phyloP scores from a whole-genome alignment of 2,329 filamentous ascomycete genomes.

The Lachnellula suecica region DNA sequence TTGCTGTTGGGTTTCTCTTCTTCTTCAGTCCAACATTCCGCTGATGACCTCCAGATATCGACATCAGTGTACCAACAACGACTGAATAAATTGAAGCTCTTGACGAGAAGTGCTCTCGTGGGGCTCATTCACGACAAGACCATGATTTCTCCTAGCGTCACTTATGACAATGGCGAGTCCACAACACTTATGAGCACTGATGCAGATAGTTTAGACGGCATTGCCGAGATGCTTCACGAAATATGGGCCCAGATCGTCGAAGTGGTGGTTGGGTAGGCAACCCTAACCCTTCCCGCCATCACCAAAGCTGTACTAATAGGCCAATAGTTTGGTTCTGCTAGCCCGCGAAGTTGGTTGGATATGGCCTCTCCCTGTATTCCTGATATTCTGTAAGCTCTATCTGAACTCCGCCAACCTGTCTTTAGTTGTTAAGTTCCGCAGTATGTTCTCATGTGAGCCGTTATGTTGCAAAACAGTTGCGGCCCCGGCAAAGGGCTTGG shows the following conservation, averaged over 20 bases:
- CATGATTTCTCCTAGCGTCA: conserved; percentile 25
- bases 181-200: conserved; percentile 43
- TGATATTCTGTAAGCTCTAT: conserved; percentile 40
- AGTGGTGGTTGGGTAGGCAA: conserved; percentile 40
- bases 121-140: conserved; percentile 37
- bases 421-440: conserved; percentile 16
- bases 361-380: conserved; percentile 38
- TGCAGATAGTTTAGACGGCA: conserved; percentile 33
- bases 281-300: no score
- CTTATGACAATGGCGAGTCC: conserved; percentile 34
- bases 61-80: conserved; percentile 33
- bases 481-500: conserved; percentile 38
- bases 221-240: conserved; percentile 41
- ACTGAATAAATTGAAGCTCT: conserved; percentile 34
- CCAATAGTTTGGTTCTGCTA: conserved; percentile 39
- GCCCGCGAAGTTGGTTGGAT: conserved; percentile 42
- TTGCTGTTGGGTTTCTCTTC: conserved; percentile 33
- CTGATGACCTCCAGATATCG: conserved; percentile 29
- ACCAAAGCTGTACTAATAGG: no score
- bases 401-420: no score
- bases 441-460: conserved; percentile 43
- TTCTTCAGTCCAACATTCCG: neutral
- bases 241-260: conserved; percentile 43
- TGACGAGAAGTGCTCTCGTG: conserved; percentile 36
- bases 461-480: conserved; percentile 38